phyloP scores from a whole-genome alignment of 305 asterid genomes.

The Caryopteris hybrid region DNA sequence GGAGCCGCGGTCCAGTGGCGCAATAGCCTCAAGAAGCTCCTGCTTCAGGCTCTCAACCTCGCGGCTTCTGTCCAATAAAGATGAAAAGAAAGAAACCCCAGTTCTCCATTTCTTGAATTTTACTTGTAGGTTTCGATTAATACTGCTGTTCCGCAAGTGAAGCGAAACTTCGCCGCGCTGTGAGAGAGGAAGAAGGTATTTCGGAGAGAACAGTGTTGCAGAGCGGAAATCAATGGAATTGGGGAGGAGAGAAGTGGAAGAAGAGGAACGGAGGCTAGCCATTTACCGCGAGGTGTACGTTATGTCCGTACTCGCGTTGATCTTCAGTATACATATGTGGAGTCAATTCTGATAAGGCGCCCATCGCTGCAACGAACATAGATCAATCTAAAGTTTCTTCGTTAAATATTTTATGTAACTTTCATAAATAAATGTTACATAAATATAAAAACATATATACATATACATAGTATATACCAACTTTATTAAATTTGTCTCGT shows the following conservation, averaged over 20 bases:
- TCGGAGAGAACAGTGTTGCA: conserved; percentile 4
- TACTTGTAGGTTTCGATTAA: not conserved
- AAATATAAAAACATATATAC: too few relatives aligned
- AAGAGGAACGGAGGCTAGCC: conserved; percentile 20
- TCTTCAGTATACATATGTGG: too few relatives aligned
- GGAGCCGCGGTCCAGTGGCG: conserved; percentile 61
- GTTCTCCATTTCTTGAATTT: conserved; percentile 35
- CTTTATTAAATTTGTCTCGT: too few relatives aligned
- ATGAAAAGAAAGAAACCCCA: conserved; percentile 35
- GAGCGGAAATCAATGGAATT: not conserved
- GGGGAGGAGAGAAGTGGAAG: conserved; percentile 1
- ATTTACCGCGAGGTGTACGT: not conserved
- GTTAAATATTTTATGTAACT: too few relatives aligned
- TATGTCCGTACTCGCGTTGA: too few relatives aligned
- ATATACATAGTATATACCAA: too few relatives aligned
- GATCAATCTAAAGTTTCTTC: too few relatives aligned
- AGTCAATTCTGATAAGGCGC: too few relatives aligned
- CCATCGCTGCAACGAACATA: too few relatives aligned
- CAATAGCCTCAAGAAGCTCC: conserved; percentile 54
- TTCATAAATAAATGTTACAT: too few relatives aligned
- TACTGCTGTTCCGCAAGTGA: not conserved
- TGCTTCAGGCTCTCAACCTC: conserved; percentile 39
- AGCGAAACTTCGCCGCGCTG: not conserved
- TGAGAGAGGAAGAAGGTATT: not conserved
- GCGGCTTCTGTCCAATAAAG: conserved; percentile 21